These are phyloP conservation scores for Silene uniflora DNA, from an alignment of 148 eudicot genomes.

Conservation along the genomic window DNA sequence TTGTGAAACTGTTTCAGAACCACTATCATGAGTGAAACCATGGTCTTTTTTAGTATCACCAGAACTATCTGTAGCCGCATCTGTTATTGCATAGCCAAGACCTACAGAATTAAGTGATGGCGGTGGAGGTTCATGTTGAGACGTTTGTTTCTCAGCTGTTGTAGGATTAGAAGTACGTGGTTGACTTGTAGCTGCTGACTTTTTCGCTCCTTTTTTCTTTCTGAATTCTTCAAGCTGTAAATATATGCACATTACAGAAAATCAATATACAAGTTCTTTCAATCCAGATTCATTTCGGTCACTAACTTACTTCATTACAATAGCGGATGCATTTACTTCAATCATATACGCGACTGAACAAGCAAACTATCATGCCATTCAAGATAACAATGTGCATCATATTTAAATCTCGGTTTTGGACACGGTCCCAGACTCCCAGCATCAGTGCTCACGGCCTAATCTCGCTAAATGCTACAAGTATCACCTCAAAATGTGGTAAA, in stretches of 20 bases:
- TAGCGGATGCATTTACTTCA: background rate
- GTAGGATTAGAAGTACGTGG: conserved; percentile 27
- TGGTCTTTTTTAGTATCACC: conserved; percentile 30
- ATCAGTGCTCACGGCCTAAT: background rate
- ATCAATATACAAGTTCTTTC: background rate
- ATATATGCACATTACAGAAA: conserved; percentile 2
- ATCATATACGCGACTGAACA: background rate
- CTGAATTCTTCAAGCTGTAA: conserved; percentile 84
- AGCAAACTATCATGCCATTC: background rate
- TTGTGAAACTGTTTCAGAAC: conserved; percentile 19
- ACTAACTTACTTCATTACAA: background rate
- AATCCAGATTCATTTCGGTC: background rate
- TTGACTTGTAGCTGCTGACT: conserved; percentile 40
- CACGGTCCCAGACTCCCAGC: background rate
- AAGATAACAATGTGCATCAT: background rate
- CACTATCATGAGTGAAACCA: conserved; percentile 25
- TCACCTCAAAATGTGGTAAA: background rate
- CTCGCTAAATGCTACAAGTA: background rate
- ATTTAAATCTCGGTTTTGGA: background rate
- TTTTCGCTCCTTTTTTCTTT: conserved; percentile 84
- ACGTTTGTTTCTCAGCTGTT: conserved; percentile 36
- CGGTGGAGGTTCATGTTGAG: conserved; percentile 32
- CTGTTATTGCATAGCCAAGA: conserved; percentile 34
- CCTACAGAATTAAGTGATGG: conserved; percentile 34
- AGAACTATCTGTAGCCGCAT: conserved; percentile 18